Evolutionary conservation across 73 alveolate genomes (phyloP).

Genomic region (Tetrahymena thermophila): DNA sequence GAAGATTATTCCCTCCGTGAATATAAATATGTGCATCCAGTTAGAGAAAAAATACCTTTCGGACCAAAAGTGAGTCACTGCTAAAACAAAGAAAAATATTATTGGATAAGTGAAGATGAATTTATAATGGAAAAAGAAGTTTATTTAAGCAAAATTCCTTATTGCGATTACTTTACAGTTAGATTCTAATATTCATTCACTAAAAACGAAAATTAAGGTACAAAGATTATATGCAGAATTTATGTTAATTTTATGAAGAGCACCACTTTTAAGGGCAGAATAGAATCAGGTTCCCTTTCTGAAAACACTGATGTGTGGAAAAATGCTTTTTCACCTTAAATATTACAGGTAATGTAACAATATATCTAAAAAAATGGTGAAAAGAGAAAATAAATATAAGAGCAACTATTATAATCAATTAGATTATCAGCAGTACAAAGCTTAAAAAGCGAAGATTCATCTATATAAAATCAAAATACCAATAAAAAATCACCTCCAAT

Average conservation of each 20-base stretch:
- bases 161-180: conserved; percentile 15
- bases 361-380: not conserved
- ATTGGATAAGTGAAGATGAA: conserved; percentile 23
- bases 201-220: not conserved
- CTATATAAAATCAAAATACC: not conserved
- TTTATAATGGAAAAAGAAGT: conserved; percentile 24
- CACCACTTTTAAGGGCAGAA: conserved; percentile 31
- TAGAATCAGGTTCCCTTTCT: conserved; percentile 13
- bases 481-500: not conserved
- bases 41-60: conserved; percentile 23
- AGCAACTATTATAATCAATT: not conserved
- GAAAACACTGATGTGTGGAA: conserved; percentile 43
- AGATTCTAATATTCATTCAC: conserved; percentile 2
- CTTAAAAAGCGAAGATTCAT: not conserved
- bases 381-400: not conserved
- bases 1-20: not conserved
- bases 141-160: conserved; percentile 29
- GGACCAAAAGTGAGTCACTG: conserved; percentile 29
- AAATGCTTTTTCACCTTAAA: conserved; percentile 3
- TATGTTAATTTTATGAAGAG: conserved; percentile 17
- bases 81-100: conserved; percentile 1
- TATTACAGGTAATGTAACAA: not conserved
- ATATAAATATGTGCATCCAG: conserved; percentile 31
- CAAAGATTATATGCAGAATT: conserved; percentile 9
- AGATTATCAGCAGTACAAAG: not conserved